These are phyloP conservation scores for Fusarium coffeatum DNA, from an alignment of 2,329 filamentous ascomycete species.

Conservation along the genomic window DNA sequence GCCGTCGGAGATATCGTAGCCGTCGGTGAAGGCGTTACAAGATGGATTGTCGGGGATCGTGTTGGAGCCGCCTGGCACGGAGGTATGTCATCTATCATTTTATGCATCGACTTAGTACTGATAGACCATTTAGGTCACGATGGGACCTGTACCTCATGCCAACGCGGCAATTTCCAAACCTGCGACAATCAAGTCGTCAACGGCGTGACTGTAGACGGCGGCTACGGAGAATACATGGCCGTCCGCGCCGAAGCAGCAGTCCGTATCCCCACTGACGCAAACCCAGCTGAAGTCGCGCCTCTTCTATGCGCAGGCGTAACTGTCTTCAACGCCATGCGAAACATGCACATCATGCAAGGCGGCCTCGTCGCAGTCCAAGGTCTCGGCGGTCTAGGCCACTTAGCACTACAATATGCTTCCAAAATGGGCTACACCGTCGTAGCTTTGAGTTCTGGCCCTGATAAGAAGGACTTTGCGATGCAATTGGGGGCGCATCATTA, in stretches of 20 bases:
- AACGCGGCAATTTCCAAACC: constrained; percentile 72
- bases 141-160: constrained; percentile 69
- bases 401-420: constrained; percentile 79
- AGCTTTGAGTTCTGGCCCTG: constrained; percentile 72
- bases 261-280: constrained; percentile 62
- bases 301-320: constrained; percentile 75
- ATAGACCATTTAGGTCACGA: constrained; percentile 62
- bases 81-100: background rate
- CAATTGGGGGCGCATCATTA: constrained; percentile 58
- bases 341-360: constrained; percentile 63
- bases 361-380: constrained; percentile 70
- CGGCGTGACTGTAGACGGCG: constrained; percentile 73
- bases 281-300: constrained; percentile 65
- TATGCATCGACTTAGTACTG: background rate
- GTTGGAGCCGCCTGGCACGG: constrained; percentile 65
- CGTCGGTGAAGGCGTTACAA: constrained; percentile 66
- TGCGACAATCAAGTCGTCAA: constrained; percentile 73
- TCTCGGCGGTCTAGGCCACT: constrained; percentile 79
- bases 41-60: constrained; percentile 71
- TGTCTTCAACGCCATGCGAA: constrained; percentile 70
- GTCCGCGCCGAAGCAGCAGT: constrained; percentile 71
- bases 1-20: constrained; percentile 74
- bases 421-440: constrained; percentile 81
- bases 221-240: constrained; percentile 72
- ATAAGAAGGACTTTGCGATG: constrained; percentile 74